Evolutionary conservation across 2,329 filamentous ascomycete genomes (phyloP), one percentile per base, ranked within the genome.

Genomic region (Furcasterigmium furcatum): DNA sequence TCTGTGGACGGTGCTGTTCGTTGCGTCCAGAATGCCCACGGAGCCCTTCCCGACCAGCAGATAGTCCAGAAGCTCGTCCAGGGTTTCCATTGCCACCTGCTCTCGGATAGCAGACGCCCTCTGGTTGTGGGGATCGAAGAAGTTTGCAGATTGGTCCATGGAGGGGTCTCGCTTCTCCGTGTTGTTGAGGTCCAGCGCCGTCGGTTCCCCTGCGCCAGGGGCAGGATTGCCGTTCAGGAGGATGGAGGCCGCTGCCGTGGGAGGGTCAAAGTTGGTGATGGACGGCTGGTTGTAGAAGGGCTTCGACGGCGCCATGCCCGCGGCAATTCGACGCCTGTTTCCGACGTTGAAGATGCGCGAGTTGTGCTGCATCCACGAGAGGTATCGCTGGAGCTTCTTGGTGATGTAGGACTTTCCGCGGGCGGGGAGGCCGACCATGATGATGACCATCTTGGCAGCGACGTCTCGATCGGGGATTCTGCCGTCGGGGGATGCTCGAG

Each of bases 331-430:
- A 57, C 94, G 80, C 59, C 91, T 80, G 66, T 96, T 92, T 49
- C 94, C 94, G 30, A 99, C 94, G 59, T 99, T 99, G 80, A 99
- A 99, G 56, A 99, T 96, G 55, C 79, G 81, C 12, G 91, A 94
- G 59, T 96, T 89, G 67, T 99, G 92, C 62, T 99, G 94, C 59
- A 96, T 84, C 94, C 94, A 99, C 41, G 95, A 92, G 42, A 99
- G 73, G 63, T 97, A 99, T 50, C 94, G 82, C 48, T 94, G 88
- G 52, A 99, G 80, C 72, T 99, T 99, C 75, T 97, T 97, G 50
- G 94, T 97, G 59, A 99, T 95, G 69, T 99, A 99, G 45, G 91
- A 96, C 72, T 99, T 99, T 62, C 94, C 94, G 58, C 94, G 79
- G 9, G 94, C 94, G 3, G 94, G 94, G 57, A 99, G 72, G 52